Percentiles rank a stretch among this genome's conserved stretches.
These are phyloP conservation scores for Tylopilus vinaceipallidus DNA, from an alignment of 768 basidiomycete genomes.

Conservation along the genomic window DNA sequence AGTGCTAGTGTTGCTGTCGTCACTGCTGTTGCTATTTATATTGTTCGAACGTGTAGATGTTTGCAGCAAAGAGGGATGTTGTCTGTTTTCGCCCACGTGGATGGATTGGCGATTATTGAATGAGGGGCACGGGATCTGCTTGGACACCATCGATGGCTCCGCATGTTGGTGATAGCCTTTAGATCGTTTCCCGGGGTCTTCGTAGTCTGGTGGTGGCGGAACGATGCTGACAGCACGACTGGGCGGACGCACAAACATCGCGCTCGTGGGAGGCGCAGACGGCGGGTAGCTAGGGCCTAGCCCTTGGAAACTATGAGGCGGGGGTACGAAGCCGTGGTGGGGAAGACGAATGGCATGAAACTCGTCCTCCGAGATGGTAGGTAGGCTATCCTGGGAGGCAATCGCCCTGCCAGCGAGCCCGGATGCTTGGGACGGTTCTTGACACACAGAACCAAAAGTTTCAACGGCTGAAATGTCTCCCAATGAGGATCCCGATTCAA, in stretches of 20 bases:
- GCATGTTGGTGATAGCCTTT: constrained; percentile 12
- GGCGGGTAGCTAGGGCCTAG: not conserved
- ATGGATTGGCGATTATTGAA: constrained; percentile 8
- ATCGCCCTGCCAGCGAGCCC: constrained; percentile 4
- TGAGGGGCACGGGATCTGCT: not conserved
- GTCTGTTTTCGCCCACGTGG: constrained; percentile 1
- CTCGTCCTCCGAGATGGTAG: constrained; percentile 36
- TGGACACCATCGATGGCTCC: constrained; percentile 3
- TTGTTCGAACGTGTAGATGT: constrained; percentile 24
- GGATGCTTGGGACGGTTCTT: constrained; percentile 1
- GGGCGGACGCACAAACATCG: constrained; percentile 20
- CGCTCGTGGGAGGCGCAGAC: not conserved
- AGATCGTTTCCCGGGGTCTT: constrained; percentile 14
- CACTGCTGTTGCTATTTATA: constrained; percentile 20
- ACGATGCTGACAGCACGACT: constrained; percentile 33
- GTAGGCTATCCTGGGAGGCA: constrained; percentile 20
- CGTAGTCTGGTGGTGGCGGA: constrained; percentile 23
- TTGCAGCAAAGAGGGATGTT: constrained; percentile 13
- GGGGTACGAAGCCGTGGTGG: constrained; percentile 3
- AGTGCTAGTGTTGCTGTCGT: constrained; percentile 22
- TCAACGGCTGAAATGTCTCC: constrained; percentile 9
- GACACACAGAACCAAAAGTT: constrained; percentile 3
- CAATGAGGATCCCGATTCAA: constrained; percentile 9
- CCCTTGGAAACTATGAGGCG: constrained; percentile 1
- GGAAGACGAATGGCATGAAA: constrained; percentile 30